These are phyloP conservation scores for Gaillardinia entomophila DNA, from an alignment of 805 yeast species.

Conservation along the genomic window DNA sequence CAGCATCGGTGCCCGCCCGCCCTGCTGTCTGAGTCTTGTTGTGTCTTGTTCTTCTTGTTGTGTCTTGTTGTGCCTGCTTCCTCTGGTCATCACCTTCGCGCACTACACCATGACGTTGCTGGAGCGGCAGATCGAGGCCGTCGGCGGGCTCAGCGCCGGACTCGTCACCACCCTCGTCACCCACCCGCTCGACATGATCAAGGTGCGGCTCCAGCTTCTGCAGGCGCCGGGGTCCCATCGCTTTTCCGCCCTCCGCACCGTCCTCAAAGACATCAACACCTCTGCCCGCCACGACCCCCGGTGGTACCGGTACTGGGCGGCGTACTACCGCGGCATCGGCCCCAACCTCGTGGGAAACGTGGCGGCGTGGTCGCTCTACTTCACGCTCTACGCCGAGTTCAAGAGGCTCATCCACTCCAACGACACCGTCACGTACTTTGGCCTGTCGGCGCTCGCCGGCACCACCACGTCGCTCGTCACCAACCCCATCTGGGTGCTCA, in stretches of 20 bases:
- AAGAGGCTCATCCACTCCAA: slow-evolving; percentile 26
- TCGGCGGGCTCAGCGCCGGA: slow-evolving; percentile 80
- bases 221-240: slow-evolving; percentile 8
- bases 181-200: slow-evolving; percentile 87
- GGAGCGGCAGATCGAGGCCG: slow-evolving; percentile 44
- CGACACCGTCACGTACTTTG: slow-evolving; percentile 24
- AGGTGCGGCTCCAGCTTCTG: slow-evolving; percentile 72
- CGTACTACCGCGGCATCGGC: slow-evolving; percentile 66
- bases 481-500: slow-evolving; percentile 93
- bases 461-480: slow-evolving; percentile 68
- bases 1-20: no score
- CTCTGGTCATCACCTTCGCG: no score
- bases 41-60: no score
- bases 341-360: slow-evolving; percentile 84
- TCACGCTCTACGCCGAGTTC: slow-evolving; percentile 64
- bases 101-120: no score
- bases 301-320: slow-evolving; percentile 5
- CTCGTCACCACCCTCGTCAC: slow-evolving; percentile 69
- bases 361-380: slow-evolving; percentile 84
- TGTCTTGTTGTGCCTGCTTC: no score
- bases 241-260: slow-evolving; percentile 13
- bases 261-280: slow-evolving; percentile 13
- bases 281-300: slow-evolving; percentile 10
- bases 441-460: slow-evolving; percentile 55
- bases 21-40: no score